Conservation (phyloP, 441 rosid genomes). For the Erysimum cheiri region DNA sequence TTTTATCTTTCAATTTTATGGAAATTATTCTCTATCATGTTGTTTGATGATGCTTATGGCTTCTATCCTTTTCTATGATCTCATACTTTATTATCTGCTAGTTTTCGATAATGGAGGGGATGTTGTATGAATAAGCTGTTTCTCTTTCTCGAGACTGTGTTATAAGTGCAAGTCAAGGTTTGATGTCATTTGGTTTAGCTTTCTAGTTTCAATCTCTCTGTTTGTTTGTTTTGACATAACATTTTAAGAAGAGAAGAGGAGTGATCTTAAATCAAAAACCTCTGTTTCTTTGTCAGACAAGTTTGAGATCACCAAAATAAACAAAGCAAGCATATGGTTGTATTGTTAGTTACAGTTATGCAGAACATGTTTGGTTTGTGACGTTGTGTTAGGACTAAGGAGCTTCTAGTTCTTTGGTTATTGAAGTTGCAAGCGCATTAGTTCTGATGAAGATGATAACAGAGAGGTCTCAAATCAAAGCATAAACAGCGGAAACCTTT, state of each 20-base stretch:
- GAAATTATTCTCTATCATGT: neutral
- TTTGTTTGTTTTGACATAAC: neutral
- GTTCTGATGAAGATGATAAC: too few relatives aligned
- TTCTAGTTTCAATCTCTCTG: conserved; percentile 3
- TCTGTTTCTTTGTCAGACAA: neutral
- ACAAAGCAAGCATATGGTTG: neutral
- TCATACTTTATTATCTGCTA: conserved; percentile 24
- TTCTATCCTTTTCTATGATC: conserved; percentile 30
- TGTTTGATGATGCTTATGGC: conserved; percentile 39
- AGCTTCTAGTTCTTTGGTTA: neutral
- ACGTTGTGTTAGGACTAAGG: neutral
- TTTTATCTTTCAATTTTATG: conserved; percentile 4
- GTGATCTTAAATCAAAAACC: neutral
- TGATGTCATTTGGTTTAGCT: neutral
- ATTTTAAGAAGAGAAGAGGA: neutral
- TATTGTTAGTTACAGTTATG: neutral
- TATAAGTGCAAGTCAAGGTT: neutral
- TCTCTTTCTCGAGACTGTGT: conserved; percentile 4
- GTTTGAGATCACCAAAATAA: neutral
- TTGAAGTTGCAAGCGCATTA: conserved; percentile 1
- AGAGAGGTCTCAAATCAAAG: too few relatives aligned
- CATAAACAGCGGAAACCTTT: conserved; percentile 2
- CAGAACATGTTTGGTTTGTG: too few relatives aligned
- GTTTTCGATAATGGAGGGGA: conserved; percentile 2
- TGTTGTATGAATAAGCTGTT: conserved; percentile 12